Evolutionary conservation across 345 rosid species (phyloP).

Genomic region (Camelina laxa): DNA sequence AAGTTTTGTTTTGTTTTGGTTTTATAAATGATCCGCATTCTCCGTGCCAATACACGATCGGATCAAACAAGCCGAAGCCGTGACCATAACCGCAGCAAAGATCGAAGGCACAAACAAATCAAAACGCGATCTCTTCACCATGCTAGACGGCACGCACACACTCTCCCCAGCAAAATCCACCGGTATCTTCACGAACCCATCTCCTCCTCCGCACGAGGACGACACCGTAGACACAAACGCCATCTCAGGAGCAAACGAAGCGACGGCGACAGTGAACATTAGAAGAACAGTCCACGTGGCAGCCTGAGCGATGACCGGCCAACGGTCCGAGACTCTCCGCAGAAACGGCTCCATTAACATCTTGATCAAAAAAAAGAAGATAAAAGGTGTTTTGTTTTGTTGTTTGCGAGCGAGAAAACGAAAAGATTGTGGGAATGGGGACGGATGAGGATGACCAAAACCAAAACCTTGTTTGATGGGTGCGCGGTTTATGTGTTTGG

Average conservation of each 20-base stretch:
- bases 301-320: constrained; percentile 37
- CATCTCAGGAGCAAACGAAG: constrained; percentile 42
- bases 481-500: constrained; percentile 15
- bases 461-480: background rate
- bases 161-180: constrained; percentile 37
- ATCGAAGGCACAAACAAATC: constrained; percentile 39
- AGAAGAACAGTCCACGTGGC: constrained; percentile 42
- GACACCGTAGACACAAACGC: constrained; percentile 42
- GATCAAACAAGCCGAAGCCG: constrained; percentile 43
- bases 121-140: constrained; percentile 36
- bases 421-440: constrained; percentile 7
- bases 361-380: background rate
- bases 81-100: constrained; percentile 45
- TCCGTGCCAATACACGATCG: constrained; percentile 35
- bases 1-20: background rate
- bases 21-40: constrained; percentile 1
- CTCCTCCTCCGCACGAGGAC: constrained; percentile 37
- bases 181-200: constrained; percentile 41
- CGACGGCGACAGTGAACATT: constrained; percentile 40
- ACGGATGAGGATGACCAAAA: background rate
- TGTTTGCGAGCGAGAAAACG: background rate
- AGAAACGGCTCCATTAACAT: constrained; percentile 41
- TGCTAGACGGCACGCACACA: constrained; percentile 37
- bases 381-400: background rate
- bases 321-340: constrained; percentile 27